These are phyloP conservation scores for Pseudogymnoascus sp. DNA, from an alignment of 2,329 filamentous ascomycete genomes.

Conservation along the genomic window DNA sequence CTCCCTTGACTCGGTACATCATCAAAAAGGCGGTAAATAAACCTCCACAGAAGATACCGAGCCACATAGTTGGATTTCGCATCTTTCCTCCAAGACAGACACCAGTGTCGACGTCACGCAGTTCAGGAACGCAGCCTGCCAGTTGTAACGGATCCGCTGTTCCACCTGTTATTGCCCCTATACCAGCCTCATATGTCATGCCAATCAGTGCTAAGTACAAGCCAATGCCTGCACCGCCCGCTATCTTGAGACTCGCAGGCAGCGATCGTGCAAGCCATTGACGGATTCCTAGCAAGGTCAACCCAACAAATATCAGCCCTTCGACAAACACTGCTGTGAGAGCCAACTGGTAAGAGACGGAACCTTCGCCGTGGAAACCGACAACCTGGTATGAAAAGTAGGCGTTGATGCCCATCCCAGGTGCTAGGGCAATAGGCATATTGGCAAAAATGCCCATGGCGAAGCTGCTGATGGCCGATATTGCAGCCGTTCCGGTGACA, in stretches of 20 bases:
- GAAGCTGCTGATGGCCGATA: conserved; percentile 70
- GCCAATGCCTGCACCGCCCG: conserved; percentile 77
- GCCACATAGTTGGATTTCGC: conserved; percentile 76
- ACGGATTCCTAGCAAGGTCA: conserved; percentile 72
- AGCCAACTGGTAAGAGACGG: conserved; percentile 66
- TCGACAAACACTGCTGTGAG: conserved; percentile 84
- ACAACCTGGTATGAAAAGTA: conserved; percentile 77
- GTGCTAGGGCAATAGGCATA: conserved; percentile 60
- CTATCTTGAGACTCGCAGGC: conserved; percentile 76
- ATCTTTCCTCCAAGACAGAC: conserved; percentile 64
- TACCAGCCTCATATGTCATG: conserved; percentile 72
- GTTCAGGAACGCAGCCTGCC: conserved; percentile 44
- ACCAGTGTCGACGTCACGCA: conserved; percentile 33
- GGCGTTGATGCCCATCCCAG: conserved; percentile 76
- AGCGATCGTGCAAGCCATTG: conserved; percentile 84
- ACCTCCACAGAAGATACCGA: conserved; percentile 80
- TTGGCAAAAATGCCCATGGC: conserved; percentile 79
- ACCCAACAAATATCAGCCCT: conserved; percentile 76
- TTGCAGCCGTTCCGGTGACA: conserved; percentile 78
- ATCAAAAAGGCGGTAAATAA: conserved; percentile 72
- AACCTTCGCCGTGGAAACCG: conserved; percentile 64
- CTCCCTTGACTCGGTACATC: conserved; percentile 81
- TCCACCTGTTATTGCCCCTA: conserved; percentile 66
- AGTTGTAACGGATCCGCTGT: conserved; percentile 61
- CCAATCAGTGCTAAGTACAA: conserved; percentile 65